Base-by-base conservation (phyloP, 1,139 yeast species). In the Pneumocystis wakefieldiae region DNA sequence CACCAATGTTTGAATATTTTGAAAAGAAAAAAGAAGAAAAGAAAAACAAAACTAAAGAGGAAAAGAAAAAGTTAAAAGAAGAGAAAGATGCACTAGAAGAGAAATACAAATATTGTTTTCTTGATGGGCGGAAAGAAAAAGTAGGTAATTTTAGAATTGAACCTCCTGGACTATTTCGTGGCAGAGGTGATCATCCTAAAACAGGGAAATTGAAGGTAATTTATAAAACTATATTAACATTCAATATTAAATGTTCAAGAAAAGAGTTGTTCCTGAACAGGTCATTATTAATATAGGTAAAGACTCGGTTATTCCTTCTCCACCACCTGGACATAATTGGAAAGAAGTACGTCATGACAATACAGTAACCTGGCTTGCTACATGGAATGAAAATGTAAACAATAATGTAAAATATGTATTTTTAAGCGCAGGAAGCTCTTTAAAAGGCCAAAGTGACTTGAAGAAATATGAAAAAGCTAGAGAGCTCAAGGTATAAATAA, bases 161-260 rank as follows among this genome's bases (percentile, higher is more conserved):
- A 77, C 97, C 97, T 60, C 97, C 98, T 0, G 97, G 96, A 1
- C 76, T 92, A 64, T 92, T 91, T 72, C 80, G 97, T 73, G 98
- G 97, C 59, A 87, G 97, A 74, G 97, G 98, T 69, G 91, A 91
- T 0, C 97, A 91, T 73, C 97, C 97, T 19, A 90, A 88, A 73
- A 91, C 97, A 0, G 98, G 97, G 61, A 87, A 86, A 73, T 77
- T 89, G 64, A 69, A 69, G 61, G 55, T 38, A 29, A 38, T 39
- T 17, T 38, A 59, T 59, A 57, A 10, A 58, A 15, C 19, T 57
- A 10, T 42, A 19, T 24, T 28, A 3, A 28, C 7, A 19, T 38
- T 59, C 14, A 28, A 73, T 74, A 64, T 48, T 24, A 48, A 48
- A 12, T 48, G 12, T 19, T 24, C 28, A 48, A 48, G 55, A 72